Evolutionary conservation across 768 basidiomycete species (phyloP), one percentile per base, ranked within the genome.

Genomic region (Agrocybe praecox): DNA sequence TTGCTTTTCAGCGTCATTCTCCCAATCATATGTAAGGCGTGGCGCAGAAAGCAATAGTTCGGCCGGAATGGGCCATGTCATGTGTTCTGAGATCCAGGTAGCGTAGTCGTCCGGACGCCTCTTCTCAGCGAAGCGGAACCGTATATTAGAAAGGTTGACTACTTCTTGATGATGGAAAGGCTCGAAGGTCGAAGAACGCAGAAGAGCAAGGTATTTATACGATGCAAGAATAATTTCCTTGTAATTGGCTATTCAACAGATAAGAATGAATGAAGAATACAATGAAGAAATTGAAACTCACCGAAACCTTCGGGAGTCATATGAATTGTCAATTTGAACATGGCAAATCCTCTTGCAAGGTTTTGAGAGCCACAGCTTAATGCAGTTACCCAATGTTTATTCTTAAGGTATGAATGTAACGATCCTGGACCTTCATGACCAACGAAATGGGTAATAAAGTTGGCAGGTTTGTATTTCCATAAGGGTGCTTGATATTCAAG

Each of bases 351-450:
- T 59, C 92, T 82, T 18, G 83, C 92, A 6, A 92, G 80, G 32
- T 79, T 74, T 62, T 90, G 88, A 2, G 83, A 79, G 1, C 90
- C 93, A 44, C 86, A 79, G 53, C 80, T 84, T 49, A 98, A 75
- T 12, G 79, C 77, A 24, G 88, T 93, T 34, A 90, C 81, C 94
- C 94, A 96, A 2, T 93, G 92, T 66, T 89, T 90, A 59, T 80
- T 79, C 75, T 96, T 98, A 55, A 99, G 79, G 69, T 94, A 94
- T 0, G 94, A 92, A 64, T 92, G 82, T 26, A 98, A 74, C 0
- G 96, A 98, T 1, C 96, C 96, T 33, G 89, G 86, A 1, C 95
- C 95, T 73, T 98, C 95, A 67, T 98, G 94, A 0, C 95, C 95
- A 29, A 94, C 72, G 65, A 96, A 87, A 67, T 95, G 91, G 3